Conservation (phyloP, 2,329 filamentous ascomycete species). For the Harringtonia aguacate region DNA sequence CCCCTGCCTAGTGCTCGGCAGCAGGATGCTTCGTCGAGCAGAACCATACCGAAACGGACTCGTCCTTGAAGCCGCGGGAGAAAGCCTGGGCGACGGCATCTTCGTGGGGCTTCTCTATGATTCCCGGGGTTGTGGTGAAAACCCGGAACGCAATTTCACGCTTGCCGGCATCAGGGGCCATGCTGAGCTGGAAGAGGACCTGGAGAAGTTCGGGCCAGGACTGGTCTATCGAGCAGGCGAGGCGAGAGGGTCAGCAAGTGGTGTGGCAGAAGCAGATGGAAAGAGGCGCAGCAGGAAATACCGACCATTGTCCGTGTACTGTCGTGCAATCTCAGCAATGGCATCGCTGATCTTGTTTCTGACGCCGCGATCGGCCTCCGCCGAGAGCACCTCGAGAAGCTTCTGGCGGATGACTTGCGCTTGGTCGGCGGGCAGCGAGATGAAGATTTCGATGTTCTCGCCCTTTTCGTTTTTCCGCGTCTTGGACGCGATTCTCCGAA, state of each 20-base stretch:
- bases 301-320: constrained; percentile 87
- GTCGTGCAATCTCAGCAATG: constrained; percentile 88
- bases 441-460: constrained; percentile 73
- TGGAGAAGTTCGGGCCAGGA: constrained; percentile 84
- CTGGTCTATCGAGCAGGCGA: constrained; percentile 43
- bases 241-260: background rate
- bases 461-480: constrained; percentile 65
- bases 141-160: constrained; percentile 91
- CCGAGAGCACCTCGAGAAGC: constrained; percentile 64
- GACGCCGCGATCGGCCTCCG: constrained; percentile 62
- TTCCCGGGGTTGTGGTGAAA: constrained; percentile 86
- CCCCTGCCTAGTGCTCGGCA: too few relatives aligned
- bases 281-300: constrained; percentile 10
- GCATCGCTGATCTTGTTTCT: constrained; percentile 96
- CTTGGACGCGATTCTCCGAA: constrained; percentile 86
- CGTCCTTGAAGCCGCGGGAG: constrained; percentile 83
- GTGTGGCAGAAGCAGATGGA: background rate
- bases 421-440: constrained; percentile 64
- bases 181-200: constrained; percentile 81
- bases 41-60: constrained; percentile 59
- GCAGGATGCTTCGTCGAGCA: constrained; percentile 6
- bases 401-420: constrained; percentile 73
- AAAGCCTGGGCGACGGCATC: constrained; percentile 84
- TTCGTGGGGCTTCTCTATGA: constrained; percentile 94
- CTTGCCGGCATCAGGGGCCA: constrained; percentile 70